Evolutionary conservation across 345 rosid genomes (phyloP).

Genomic region (Arabidopsis arenosa): DNA sequence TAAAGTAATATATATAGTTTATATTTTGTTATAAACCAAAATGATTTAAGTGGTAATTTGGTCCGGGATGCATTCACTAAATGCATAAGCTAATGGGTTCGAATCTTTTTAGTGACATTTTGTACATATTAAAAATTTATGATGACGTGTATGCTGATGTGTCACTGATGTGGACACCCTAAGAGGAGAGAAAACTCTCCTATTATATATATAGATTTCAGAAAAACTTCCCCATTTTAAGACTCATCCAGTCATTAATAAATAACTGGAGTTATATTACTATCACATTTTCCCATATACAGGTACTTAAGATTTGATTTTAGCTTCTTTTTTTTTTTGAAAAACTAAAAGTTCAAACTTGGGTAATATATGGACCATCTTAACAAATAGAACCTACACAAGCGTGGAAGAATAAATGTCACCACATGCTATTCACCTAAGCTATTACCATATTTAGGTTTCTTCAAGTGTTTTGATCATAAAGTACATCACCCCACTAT

Average conservation of each 20-base stretch:
- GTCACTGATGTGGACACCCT: too few relatives aligned
- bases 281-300: neutral
- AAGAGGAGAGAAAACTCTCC: too few relatives aligned
- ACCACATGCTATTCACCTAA: conserved; percentile 48
- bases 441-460: conserved; percentile 42
- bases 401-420: conserved; percentile 37
- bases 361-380: conserved; percentile 42
- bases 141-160: too few relatives aligned
- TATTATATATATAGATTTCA: too few relatives aligned
- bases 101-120: too few relatives aligned
- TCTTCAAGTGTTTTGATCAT: conserved; percentile 28
- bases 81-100: too few relatives aligned
- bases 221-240: neutral
- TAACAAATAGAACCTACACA: conserved; percentile 35
- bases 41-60: too few relatives aligned
- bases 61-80: too few relatives aligned
- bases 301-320: neutral
- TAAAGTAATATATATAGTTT: too few relatives aligned
- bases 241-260: neutral
- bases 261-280: neutral
- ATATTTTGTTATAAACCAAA: too few relatives aligned
- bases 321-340: neutral
- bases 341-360: neutral
- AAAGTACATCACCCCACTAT: conserved; percentile 35
- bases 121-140: too few relatives aligned